These are phyloP conservation scores for Xerocomus minutiporus DNA, from an alignment of 1,284 basidiomycete species.

Conservation along the genomic window DNA sequence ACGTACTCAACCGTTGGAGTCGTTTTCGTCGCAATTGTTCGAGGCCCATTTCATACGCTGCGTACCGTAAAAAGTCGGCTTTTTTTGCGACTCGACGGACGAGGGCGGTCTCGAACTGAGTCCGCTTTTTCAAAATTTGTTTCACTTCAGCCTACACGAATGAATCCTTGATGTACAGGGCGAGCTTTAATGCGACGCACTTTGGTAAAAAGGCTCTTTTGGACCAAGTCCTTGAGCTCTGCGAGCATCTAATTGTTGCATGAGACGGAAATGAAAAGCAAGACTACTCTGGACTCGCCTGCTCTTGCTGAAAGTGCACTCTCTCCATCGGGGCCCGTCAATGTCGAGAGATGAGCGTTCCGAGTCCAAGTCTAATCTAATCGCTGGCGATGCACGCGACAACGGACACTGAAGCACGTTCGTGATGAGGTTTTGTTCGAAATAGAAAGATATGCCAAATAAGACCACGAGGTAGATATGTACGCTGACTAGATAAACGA, in stretches of 20 bases:
- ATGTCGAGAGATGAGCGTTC: background rate
- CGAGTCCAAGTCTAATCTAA: slow-evolving; percentile 14
- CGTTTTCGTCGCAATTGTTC: slow-evolving; percentile 79
- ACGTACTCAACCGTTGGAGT: slow-evolving; percentile 67
- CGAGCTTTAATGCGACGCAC: slow-evolving; percentile 39
- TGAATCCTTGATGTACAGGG: slow-evolving; percentile 1
- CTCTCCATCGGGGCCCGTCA: slow-evolving; percentile 65
- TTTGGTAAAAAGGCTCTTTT: slow-evolving; percentile 83
- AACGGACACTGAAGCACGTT: background rate
- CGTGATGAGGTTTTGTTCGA: background rate
- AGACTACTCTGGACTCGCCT: slow-evolving; percentile 39
- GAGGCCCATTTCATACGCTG: slow-evolving; percentile 86
- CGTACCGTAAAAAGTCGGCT: slow-evolving; percentile 87
- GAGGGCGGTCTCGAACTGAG: slow-evolving; percentile 79
- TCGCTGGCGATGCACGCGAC: background rate
- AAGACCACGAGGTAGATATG: background rate
- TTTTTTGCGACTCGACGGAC: slow-evolving; percentile 82
- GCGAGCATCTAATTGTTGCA: slow-evolving; percentile 70
- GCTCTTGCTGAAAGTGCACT: slow-evolving; percentile 93
- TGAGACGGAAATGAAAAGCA: slow-evolving; percentile 10
- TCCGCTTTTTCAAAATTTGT: slow-evolving; percentile 83
- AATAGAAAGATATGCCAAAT: background rate
- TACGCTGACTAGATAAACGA: background rate
- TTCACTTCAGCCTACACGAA: slow-evolving; percentile 55
- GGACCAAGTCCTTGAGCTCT: slow-evolving; percentile 91